Evolutionary conservation across 495 filamentous ascomycete species (phyloP).

Genomic region (Penicillium taxi): DNA sequence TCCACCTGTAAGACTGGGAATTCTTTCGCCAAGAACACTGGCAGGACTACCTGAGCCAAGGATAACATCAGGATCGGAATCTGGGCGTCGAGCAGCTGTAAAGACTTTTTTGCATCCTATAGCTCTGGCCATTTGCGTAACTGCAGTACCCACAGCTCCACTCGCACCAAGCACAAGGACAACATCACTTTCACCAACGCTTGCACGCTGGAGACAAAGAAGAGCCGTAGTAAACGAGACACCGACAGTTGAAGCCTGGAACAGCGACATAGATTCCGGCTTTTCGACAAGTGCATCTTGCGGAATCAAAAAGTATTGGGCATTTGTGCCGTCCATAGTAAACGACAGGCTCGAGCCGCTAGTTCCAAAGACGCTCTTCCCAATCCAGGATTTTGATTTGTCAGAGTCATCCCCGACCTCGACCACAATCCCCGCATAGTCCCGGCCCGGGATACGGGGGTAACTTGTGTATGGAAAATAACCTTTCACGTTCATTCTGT

Average conservation of each 20-base stretch:
- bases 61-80: constrained; percentile 7
- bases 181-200: constrained; percentile 4
- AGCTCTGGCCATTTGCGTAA: constrained; percentile 11
- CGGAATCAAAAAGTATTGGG: constrained; percentile 12
- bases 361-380: constrained; percentile 16
- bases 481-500: constrained; percentile 33
- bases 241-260: constrained; percentile 17
- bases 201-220: constrained; percentile 9
- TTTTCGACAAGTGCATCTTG: constrained; percentile 12
- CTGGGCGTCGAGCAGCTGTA: constrained; percentile 8
- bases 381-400: constrained; percentile 10
- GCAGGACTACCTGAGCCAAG: neutral
- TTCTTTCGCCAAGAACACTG: neutral
- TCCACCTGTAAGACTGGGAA: constrained; percentile 8
- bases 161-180: constrained; percentile 15
- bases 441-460: constrained; percentile 35
- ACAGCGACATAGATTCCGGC: constrained; percentile 3
- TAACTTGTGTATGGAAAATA: constrained; percentile 29
- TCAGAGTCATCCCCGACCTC: constrained; percentile 4
- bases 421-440: constrained; percentile 16
- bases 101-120: constrained; percentile 15
- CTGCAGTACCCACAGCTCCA: constrained; percentile 15
- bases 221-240: constrained; percentile 16
- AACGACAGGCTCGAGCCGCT: constrained; percentile 15
- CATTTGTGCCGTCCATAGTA: constrained; percentile 9